phyloP scores from a whole-genome alignment of 1,139 yeast genomes.

The Scheffersomyces lignicola region DNA sequence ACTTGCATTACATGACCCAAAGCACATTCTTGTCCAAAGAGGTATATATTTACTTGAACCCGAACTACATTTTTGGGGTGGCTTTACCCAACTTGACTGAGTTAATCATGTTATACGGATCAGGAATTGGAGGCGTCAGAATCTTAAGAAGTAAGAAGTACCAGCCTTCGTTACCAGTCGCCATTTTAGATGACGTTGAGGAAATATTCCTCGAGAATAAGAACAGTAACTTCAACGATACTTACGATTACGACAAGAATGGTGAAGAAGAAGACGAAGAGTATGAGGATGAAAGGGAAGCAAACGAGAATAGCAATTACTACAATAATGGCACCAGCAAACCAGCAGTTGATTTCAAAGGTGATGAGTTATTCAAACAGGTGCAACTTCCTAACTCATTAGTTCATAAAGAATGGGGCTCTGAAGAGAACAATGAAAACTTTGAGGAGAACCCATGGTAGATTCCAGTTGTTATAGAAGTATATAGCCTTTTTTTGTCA shows the following conservation, averaged over 20 bases:
- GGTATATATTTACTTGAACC: constrained; percentile 47
- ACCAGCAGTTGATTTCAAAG: constrained; percentile 26
- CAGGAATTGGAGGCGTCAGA: constrained; percentile 57
- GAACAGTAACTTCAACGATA: constrained; percentile 30
- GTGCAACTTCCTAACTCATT: constrained; percentile 51
- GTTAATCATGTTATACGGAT: constrained; percentile 59
- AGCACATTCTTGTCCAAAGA: constrained; percentile 41
- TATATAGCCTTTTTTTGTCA: constrained; percentile 2
- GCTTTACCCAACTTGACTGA: constrained; percentile 62
- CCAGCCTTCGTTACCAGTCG: constrained; percentile 65
- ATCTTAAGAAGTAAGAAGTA: constrained; percentile 47
- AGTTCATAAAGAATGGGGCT: constrained; percentile 53
- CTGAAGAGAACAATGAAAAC: constrained; percentile 36
- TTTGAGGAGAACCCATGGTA: constrained; percentile 52
- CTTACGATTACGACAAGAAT: constrained; percentile 35
- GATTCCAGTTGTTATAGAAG: constrained; percentile 7
- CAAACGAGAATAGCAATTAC: constrained; percentile 12
- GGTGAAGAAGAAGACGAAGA: constrained; percentile 16
- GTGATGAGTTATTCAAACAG: constrained; percentile 52
- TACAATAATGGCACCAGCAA: constrained; percentile 7
- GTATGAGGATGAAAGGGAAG: constrained; percentile 14
- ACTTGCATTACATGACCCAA: constrained; percentile 46
- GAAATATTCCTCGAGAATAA: constrained; percentile 46
- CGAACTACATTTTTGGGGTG: constrained; percentile 49
- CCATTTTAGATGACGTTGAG: constrained; percentile 61